These are phyloP conservation scores for Pseudomonodictys pantanalensis DNA, from an alignment of 495 filamentous ascomycete species.

Conservation along the genomic window DNA sequence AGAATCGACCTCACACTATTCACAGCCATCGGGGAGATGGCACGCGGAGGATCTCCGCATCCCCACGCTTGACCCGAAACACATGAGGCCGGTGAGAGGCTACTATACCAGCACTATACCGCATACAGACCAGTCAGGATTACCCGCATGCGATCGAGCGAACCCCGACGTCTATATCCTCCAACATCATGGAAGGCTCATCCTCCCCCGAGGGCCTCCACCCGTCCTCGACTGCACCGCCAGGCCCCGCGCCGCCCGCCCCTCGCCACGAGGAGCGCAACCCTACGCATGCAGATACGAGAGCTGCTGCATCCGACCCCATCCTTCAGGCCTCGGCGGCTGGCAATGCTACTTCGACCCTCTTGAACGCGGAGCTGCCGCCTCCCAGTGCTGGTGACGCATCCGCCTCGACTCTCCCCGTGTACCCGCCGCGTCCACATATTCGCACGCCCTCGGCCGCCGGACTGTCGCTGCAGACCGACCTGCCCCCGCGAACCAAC, in stretches of 20 bases:
- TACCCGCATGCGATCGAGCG: neutral
- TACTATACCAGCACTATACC: neutral
- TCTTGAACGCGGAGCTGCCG: constrained; percentile 26
- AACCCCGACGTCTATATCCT: neutral
- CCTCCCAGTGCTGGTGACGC: neutral
- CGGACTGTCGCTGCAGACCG: constrained; percentile 35
- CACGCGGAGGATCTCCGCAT: no score
- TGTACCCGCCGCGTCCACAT: constrained; percentile 12
- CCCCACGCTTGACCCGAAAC: constrained; percentile 1
- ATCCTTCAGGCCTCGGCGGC: neutral
- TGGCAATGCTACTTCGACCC: constrained; percentile 15
- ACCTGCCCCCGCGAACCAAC: constrained; percentile 19
- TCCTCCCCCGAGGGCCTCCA: constrained; percentile 9
- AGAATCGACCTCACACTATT: no score
- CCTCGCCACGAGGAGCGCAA: neutral
- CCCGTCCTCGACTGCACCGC: constrained; percentile 14
- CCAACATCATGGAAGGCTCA: constrained; percentile 23
- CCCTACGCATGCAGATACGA: constrained; percentile 7
- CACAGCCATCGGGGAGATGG: no score
- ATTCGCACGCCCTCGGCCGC: constrained; percentile 34
- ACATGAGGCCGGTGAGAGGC: neutral
- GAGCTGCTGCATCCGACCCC: neutral
- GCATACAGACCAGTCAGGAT: neutral
- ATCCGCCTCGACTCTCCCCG: constrained; percentile 11
- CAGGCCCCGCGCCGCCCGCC: constrained; percentile 1